Evolutionary conservation across 169 alveolate genomes (phyloP), one percentile per base, ranked within the genome.

Genomic region (Plasmodium falciparum): DNA sequence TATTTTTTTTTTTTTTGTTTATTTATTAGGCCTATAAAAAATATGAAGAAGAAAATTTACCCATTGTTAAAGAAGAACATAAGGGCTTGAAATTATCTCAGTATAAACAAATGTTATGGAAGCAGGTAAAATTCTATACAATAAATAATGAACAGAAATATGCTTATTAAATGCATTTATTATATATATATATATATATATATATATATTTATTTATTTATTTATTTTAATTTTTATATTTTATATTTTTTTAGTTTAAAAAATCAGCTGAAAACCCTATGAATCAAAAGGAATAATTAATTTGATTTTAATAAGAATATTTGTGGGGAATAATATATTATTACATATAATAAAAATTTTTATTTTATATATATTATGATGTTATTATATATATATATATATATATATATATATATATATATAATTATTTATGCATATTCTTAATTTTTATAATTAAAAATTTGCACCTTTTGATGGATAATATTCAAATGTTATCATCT

Each of bases 31-130:
- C 95, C 9, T 94, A 94, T 89, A 91, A 88, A 76, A 91, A 88
- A 58, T 94, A 69, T 61, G 94, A 88, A 63, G 95, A 86, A 67
- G 89, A 93, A 47, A 94, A 88, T 88, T 88, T 94, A 93, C 94
- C 94, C 2, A 93, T 92, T 69, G 72, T 94, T 54, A 92, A 93
- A 89, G 92, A 56, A 24, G 93, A 94, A 85, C 85, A 94, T 73
- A 94, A 94, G 29, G 93, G 92, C 33, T 88, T 94, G 43, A 94
- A 94, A 63, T 70, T 86, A 56, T 94, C 96, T 15, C 96, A 94
- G 80, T 94, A 88, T 83, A 94, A 94, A 91, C 95, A 94, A 65
- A 94, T 94, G 88, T 80, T 94, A 8, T 92, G 91, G 93, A 94
- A 94, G 73, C 92, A 88, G 88, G 96, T 94, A 74, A 59, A 20